Conservation (phyloP, 371 early-diverging fungal genomes). For the Smittium culicis region DNA sequence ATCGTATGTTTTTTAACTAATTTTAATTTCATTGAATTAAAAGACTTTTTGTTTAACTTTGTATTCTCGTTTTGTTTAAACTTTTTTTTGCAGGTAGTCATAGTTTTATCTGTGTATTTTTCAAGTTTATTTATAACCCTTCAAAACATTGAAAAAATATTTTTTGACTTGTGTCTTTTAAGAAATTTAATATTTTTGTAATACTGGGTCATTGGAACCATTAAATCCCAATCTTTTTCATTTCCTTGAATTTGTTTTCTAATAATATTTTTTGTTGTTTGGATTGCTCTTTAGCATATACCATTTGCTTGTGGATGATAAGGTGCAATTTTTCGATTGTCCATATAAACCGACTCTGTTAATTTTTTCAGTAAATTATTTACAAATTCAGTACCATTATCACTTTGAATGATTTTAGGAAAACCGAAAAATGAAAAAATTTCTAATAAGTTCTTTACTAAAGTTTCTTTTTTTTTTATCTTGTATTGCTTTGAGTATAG, state of each 20-base stretch:
- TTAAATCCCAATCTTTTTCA: constrained; percentile 18
- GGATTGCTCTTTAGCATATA: constrained; percentile 17
- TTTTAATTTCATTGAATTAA: not conserved
- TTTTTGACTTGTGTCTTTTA: not conserved
- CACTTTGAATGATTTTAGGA: constrained; percentile 14
- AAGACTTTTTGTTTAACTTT: not conserved
- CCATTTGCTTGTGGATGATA: constrained; percentile 25
- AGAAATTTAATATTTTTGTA: constrained; percentile 9
- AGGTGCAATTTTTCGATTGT: constrained; percentile 14
- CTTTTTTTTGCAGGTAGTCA: no score
- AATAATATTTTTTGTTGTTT: constrained; percentile 11
- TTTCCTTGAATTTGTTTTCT: constrained; percentile 13
- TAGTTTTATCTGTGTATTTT: constrained; percentile 8
- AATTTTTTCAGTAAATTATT: constrained; percentile 13
- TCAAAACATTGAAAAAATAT: constrained; percentile 20
- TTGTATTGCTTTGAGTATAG: constrained; percentile 16
- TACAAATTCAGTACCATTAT: constrained; percentile 26
- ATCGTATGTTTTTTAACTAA: not conserved
- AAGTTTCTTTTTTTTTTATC: constrained; percentile 17
- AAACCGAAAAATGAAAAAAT: constrained; percentile 23
- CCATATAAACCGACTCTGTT: constrained; percentile 11
- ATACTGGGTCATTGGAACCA: constrained; percentile 18
- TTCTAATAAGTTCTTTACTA: constrained; percentile 15
- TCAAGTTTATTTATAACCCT: constrained; percentile 13
- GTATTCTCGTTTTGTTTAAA: not conserved